Evolutionary conservation across 495 filamentous ascomycete genomes (phyloP).

Genomic region (Articulospora tetracladia): DNA sequence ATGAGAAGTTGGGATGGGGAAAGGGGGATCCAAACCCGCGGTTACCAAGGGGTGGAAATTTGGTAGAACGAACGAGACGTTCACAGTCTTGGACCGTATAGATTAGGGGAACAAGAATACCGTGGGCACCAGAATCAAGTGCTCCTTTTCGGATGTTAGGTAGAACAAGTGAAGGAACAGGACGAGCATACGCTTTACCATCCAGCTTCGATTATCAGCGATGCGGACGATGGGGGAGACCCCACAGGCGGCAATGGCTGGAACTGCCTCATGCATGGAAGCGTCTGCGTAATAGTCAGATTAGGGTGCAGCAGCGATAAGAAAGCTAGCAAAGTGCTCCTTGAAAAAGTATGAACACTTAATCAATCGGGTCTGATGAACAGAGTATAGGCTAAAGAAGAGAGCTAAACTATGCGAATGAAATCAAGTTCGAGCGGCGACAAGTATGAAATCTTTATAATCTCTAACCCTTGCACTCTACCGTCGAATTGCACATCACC

Average conservation of each 20-base stretch:
- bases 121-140: conserved; percentile 65
- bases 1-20: conserved; percentile 58
- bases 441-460: too few species aligned
- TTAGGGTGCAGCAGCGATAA: too few species aligned
- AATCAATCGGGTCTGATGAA: too few species aligned
- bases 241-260: conserved; percentile 62
- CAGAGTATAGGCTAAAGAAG: too few species aligned
- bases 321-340: too few species aligned
- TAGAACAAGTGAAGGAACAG: background rate
- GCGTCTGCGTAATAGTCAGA: conserved; percentile 44
- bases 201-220: conserved; percentile 62
- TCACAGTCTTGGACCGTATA: conserved; percentile 61
- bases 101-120: conserved; percentile 62
- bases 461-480: too few species aligned
- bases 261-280: conserved; percentile 80
- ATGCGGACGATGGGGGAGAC: conserved; percentile 66
- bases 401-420: too few species aligned
- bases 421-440: too few species aligned
- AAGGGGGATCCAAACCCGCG: conserved; percentile 68
- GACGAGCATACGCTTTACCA: conserved; percentile 61
- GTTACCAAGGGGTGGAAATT: conserved; percentile 61
- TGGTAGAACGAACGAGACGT: conserved; percentile 53
- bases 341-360: too few species aligned
- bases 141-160: conserved; percentile 43
- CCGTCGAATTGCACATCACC: background rate